A percentile compares a stretch with the other conserved stretches of the same genome.
phyloP scores from a whole-genome alignment of 768 basidiomycete genomes.

The Mycena amicta region DNA sequence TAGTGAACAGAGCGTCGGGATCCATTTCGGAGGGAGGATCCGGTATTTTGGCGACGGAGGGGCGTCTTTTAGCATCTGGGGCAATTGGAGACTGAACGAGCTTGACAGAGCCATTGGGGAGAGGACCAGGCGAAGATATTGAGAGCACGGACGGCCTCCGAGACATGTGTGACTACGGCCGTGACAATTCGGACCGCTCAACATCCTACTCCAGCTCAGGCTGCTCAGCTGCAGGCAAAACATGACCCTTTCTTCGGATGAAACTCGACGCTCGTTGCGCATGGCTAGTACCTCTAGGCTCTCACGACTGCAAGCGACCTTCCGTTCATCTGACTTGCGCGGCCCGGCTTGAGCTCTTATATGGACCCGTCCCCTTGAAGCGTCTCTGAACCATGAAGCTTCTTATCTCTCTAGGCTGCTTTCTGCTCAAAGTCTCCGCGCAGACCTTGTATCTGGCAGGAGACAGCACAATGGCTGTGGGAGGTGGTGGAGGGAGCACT shows the following conservation, averaged over 20 bases:
- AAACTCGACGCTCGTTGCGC: not conserved
- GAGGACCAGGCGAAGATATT: constrained; percentile 20
- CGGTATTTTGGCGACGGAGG: constrained; percentile 26
- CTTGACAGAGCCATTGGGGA: constrained; percentile 28
- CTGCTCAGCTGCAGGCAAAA: no score
- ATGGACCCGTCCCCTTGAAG: not conserved
- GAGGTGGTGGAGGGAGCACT: constrained; percentile 14
- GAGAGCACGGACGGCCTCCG: constrained; percentile 29
- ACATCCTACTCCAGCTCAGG: no score
- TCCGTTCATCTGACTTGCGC: not conserved
- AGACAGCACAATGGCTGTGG: constrained; percentile 14
- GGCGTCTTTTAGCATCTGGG: constrained; percentile 3
- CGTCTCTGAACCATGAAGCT: not conserved
- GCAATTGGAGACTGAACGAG: constrained; percentile 15
- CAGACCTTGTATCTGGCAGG: not conserved
- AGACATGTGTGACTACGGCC: constrained; percentile 24
- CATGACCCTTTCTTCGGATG: no score
- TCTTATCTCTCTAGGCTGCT: not conserved
- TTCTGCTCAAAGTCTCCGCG: not conserved
- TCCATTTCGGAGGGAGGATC: constrained; percentile 41
- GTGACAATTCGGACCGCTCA: no score
- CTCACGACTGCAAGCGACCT: no score
- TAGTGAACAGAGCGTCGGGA: constrained; percentile 76
- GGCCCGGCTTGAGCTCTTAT: not conserved
- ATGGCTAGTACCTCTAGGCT: no score